Conservation (phyloP, 2,329 filamentous ascomycete species). For the Paracamarosporium sp. region DNA sequence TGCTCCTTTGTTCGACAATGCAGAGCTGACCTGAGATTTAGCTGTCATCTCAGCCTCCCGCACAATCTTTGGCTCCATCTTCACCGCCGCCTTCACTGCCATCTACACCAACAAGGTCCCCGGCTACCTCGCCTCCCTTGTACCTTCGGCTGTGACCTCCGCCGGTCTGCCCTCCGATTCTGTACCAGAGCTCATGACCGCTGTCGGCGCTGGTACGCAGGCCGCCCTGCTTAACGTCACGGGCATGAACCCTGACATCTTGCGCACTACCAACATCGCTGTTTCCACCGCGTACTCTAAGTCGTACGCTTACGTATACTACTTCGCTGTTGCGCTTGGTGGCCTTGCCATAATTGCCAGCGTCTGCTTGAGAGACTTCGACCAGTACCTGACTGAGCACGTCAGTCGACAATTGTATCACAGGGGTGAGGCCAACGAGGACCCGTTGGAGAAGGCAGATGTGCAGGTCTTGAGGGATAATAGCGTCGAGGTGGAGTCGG, state of each 20-base stretch:
- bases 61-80: conserved; percentile 24
- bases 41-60: conserved; percentile 22
- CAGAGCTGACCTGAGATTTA: background rate
- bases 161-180: conserved; percentile 24
- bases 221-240: conserved; percentile 10
- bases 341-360: conserved; percentile 18
- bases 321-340: conserved; percentile 25
- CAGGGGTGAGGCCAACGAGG: conserved; percentile 10
- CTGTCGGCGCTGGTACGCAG: conserved; percentile 18
- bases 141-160: conserved; percentile 11
- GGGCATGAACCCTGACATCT: conserved; percentile 18
- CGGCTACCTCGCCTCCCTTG: conserved; percentile 18
- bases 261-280: conserved; percentile 15
- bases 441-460: conserved; percentile 13
- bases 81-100: conserved; percentile 26
- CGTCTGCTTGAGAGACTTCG: conserved; percentile 22
- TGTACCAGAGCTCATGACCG: conserved; percentile 20
- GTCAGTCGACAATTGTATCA: conserved; percentile 22
- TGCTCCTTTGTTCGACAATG: background rate
- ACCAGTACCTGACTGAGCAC: conserved; percentile 26
- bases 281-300: conserved; percentile 21
- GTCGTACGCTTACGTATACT: conserved; percentile 30
- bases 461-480: background rate
- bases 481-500: background rate
- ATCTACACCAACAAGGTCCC: conserved; percentile 29